Base-by-base conservation (phyloP, 306 rosid genomes). In the Gastrolobium bilobum region DNA sequence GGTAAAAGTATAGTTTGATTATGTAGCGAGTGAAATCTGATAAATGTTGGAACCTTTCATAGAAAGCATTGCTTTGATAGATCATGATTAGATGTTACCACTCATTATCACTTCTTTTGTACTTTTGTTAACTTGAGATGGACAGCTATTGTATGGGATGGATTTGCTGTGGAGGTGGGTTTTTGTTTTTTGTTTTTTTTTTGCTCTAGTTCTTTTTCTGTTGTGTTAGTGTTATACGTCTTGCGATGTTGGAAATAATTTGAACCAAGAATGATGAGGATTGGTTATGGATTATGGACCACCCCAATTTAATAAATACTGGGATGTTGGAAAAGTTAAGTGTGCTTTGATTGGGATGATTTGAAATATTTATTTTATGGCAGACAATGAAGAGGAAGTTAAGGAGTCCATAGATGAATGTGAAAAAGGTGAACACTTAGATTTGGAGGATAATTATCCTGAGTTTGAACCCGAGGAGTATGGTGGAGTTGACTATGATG, bases 391-490 rank as follows among this genome's bases (percentile, higher is more conserved):
- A 75, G 97, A 88, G 33, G 93, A 84, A 82, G 89, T 84, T 84
- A 95, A 89, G 82, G 97, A 91, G 62, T 83, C 88, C 44, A 84
- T 87, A 48, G 99, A 89, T 72, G 98, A 93, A 73, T 90, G 75
- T 88, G 99, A 88, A 73, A 96, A 84, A 65, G 93, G 88, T 83
- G 98, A 96, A 77, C 89, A 88, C 76, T 86, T 96, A 75, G 98
- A 96, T 81, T 89, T 91, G 79, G 99, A 90, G 83, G 98, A 93
- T 89, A 92, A 92, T 68, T 91, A 93, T 46, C 96, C 93, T 11
- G 98, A 93, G 83, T 91, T 88, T 72, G 99, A 93, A 84, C 84
- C 84, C 7, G 98, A 95, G 51, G 97, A 92, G 73, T 82, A 87
- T 86, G 89, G 84, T 56, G 96, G 89, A 8, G 91, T 84, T 87